Base-by-base conservation (phyloP, 2,329 filamentous ascomycete species). In the Colletotrichum sp. region DNA sequence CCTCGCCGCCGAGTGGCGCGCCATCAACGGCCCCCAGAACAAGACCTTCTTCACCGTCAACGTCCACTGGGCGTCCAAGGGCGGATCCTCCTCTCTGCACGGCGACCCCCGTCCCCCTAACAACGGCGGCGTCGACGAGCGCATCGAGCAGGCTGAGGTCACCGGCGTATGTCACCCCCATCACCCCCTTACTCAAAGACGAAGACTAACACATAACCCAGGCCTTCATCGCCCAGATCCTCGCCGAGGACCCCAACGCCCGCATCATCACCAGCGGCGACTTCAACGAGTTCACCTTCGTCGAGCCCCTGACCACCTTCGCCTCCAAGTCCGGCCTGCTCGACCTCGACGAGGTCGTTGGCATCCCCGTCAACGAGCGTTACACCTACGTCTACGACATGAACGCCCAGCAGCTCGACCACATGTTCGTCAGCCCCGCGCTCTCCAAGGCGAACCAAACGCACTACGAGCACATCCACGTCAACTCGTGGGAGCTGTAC, bases 311-410 rank as follows among this genome's bases (percentile, higher is more conserved):
- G 65, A 82, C 87, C 76, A 85, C 84, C 2, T 94, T 95, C 78
- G 80, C 85, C 2, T 77, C 83, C 5, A 85, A 88, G 25, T 93
- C 91, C 0, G 88, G 89, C 3, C 85, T 95, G 62, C 78, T 87
- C 39, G 92, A 95, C 78, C 84, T 94, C 3, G 93, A 95, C 79
- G 92, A 89, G 7, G 91, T 90, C 1, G 89, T 86, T 6, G 86
- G 85, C 7, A 88, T 92, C 13, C 84, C 87, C 6, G 80, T 84
- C 3, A 81, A 83, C 30, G 93, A 95, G 86, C 86, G 93, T 12
- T 95, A 95, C 83, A 94, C 92, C 2, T 95, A 95, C 82, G 84
- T 93, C 2, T 95, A 90, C 77, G 93, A 94, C 78, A 91, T 90
- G 89, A 94, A 94, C 84, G 89, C 90, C 75, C 91, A 95, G 86